These are phyloP conservation scores for Dictyostelium firmibasis DNA, from an alignment of 78 protist species.

Conservation along the genomic window DNA sequence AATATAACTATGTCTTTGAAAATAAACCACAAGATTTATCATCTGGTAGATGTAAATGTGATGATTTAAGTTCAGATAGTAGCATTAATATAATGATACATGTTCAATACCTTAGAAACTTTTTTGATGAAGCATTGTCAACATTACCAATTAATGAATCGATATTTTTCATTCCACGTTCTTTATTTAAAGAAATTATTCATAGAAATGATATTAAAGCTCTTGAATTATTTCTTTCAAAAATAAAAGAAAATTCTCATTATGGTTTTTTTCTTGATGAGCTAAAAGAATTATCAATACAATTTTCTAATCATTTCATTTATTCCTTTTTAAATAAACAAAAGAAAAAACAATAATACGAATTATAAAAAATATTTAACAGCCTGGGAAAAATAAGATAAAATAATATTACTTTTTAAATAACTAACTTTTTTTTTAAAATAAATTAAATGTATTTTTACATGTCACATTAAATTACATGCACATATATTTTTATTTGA, in stretches of 20 bases:
- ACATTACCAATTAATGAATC: not conserved
- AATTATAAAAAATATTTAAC: no score
- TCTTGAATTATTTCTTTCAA: not conserved
- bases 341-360: no score
- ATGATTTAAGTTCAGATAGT: not conserved
- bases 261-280: no score
- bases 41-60: not conserved
- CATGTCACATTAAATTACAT: not conserved
- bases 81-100: not conserved
- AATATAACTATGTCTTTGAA: not conserved
- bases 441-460: not conserved
- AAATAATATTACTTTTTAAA: no score
- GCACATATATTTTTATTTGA: not conserved
- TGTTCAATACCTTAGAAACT: not conserved
- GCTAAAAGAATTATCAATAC: not conserved
- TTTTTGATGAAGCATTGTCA: not conserved
- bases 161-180: not conserved
- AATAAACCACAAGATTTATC: not conserved
- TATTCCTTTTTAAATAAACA: no score
- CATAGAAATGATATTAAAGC: not conserved
- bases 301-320: not conserved
- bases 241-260: no score
- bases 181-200: not conserved
- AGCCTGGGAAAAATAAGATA: no score
- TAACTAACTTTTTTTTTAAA: no score